Conservation (phyloP, 768 basidiomycete species). For the Dacryopinax spathularia region DNA sequence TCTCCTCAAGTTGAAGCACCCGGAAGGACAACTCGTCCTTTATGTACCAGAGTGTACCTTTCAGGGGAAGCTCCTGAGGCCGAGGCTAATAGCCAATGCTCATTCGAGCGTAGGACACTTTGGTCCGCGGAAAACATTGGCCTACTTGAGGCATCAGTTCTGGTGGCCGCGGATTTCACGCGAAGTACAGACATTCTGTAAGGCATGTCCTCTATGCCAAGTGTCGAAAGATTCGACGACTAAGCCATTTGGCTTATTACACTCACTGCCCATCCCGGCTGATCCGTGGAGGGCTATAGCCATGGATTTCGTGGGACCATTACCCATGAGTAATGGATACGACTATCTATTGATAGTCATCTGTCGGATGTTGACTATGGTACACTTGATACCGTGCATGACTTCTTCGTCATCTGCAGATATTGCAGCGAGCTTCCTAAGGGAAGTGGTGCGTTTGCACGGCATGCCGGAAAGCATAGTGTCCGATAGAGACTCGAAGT, state of each 20-base stretch:
- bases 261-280: constrained; percentile 20
- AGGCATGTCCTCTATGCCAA: constrained; percentile 18
- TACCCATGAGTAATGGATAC: constrained; percentile 16
- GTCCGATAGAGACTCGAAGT: constrained; percentile 30
- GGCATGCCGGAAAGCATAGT: too few species aligned
- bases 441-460: constrained; percentile 26
- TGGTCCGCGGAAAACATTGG: neutral
- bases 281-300: constrained; percentile 28
- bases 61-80: neutral
- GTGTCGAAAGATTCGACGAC: constrained; percentile 14
- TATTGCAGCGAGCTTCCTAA: constrained; percentile 27
- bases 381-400: constrained; percentile 21
- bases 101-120: constrained; percentile 6
- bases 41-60: neutral
- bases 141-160: neutral
- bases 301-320: constrained; percentile 30
- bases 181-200: constrained; percentile 18
- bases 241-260: constrained; percentile 20
- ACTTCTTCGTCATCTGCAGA: constrained; percentile 23
- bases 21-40: neutral
- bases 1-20: too few species aligned
- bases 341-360: constrained; percentile 19
- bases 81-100: neutral
- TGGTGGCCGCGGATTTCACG: neutral
- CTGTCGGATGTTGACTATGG: constrained; percentile 15